Evolutionary conservation across 176 grass and related monocot genomes (phyloP).

Genomic region (Phoenix dactylifera): DNA sequence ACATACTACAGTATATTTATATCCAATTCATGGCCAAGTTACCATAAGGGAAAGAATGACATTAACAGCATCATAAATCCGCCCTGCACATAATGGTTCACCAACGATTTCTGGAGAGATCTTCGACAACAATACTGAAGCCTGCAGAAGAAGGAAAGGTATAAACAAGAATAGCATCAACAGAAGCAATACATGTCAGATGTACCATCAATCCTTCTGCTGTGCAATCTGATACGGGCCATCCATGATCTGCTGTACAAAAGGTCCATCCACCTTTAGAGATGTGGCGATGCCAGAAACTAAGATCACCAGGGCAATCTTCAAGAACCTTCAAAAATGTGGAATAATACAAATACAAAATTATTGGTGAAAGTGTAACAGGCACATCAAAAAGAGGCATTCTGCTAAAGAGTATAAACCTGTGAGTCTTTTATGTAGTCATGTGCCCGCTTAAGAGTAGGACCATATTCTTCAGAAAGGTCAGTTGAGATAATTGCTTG

Average conservation of each 20-base stretch:
- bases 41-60: too few species aligned
- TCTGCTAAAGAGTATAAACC: slow-evolving; percentile 20
- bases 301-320: slow-evolving; percentile 70
- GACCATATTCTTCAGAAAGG: slow-evolving; percentile 51
- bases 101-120: slow-evolving; percentile 80
- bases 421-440: slow-evolving; percentile 61
- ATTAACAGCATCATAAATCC: too few species aligned
- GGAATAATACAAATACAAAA: too few species aligned
- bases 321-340: slow-evolving; percentile 55
- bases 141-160: slow-evolving; percentile 33
- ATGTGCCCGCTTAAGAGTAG: slow-evolving; percentile 59
- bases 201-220: slow-evolving; percentile 85
- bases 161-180: not conserved
- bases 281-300: slow-evolving; percentile 81
- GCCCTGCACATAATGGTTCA: slow-evolving; percentile 37
- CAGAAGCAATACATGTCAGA: not conserved
- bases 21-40: too few species aligned
- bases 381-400: too few species aligned
- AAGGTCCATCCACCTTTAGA: slow-evolving; percentile 99
- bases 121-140: slow-evolving; percentile 65
- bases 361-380: too few species aligned
- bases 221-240: slow-evolving; percentile 96
- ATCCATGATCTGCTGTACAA: slow-evolving; percentile 76
- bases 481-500: too few species aligned
- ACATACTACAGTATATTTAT: too few species aligned